Evolutionary conservation across 1,284 basidiomycete genomes (phyloP).

Genomic region (Coniferiporia weirii): DNA sequence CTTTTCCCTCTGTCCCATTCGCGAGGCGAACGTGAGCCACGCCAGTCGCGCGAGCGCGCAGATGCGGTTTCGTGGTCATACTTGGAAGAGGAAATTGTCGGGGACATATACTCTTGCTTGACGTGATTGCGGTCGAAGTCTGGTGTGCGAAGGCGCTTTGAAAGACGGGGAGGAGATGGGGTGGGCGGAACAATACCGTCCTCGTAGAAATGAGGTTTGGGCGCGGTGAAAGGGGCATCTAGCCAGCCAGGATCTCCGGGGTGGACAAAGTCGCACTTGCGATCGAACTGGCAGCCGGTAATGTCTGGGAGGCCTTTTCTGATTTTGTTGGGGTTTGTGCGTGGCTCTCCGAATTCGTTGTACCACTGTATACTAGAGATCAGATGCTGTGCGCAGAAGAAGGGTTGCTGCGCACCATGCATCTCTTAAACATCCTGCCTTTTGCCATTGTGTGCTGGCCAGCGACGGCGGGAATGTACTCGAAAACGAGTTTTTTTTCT

Average conservation of each 20-base stretch:
- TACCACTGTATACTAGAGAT: slow-evolving; percentile 9
- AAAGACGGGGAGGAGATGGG: slow-evolving; percentile 7
- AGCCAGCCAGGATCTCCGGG: slow-evolving; percentile 10
- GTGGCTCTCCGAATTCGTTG: slow-evolving; percentile 13
- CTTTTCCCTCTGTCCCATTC: too few relatives aligned
- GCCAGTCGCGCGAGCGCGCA: background rate
- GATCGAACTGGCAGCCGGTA: background rate
- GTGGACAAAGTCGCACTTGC: slow-evolving; percentile 8
- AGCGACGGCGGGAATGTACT: background rate
- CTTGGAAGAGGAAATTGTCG: background rate
- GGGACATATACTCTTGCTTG: slow-evolving; percentile 9
- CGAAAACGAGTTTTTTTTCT: background rate
- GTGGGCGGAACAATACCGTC: slow-evolving; percentile 1
- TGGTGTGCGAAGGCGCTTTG: background rate
- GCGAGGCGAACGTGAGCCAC: too few relatives aligned
- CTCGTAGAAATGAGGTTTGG: background rate
- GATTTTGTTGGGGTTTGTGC: slow-evolving; percentile 9
- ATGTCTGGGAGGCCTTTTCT: background rate
- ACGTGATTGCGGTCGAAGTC: background rate
- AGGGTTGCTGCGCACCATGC: background rate
- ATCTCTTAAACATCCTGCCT: background rate
- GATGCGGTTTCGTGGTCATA: background rate
- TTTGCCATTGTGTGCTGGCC: background rate
- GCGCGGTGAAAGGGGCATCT: background rate
- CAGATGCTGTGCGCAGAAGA: background rate